phyloP scores from a whole-genome alignment of 441 rosid genomes.

The Mallotus japonicus region DNA sequence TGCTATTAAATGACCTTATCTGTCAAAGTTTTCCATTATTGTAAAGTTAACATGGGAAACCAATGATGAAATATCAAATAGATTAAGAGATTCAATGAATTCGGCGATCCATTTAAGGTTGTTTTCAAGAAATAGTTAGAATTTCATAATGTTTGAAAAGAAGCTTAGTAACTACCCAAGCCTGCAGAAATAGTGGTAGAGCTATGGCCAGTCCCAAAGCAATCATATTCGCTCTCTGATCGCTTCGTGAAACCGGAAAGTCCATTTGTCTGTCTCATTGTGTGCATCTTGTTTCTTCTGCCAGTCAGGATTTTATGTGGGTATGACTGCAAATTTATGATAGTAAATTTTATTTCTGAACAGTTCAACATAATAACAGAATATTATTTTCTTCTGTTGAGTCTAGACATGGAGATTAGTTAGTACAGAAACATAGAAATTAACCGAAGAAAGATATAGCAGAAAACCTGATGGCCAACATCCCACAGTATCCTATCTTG shows the following conservation, averaged over 20 bases:
- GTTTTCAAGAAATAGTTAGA: too few species aligned
- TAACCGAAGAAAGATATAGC: neutral
- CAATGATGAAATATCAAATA: too few species aligned
- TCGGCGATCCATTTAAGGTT: neutral
- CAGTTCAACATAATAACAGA: neutral
- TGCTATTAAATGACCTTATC: too few species aligned
- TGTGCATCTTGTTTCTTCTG: slow-evolving; percentile 85
- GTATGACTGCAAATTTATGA: slow-evolving; percentile 49
- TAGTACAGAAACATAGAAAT: neutral
- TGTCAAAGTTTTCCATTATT: too few species aligned
- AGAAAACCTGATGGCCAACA: slow-evolving; percentile 87
- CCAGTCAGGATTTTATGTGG: slow-evolving; percentile 96
- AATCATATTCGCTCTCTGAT: slow-evolving; percentile 83
- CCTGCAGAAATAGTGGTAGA: slow-evolving; percentile 94
- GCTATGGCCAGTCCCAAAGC: slow-evolving; percentile 92
- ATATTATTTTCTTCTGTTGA: too few species aligned
- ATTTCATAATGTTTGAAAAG: neutral
- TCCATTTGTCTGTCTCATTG: slow-evolving; percentile 83
- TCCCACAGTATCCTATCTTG: slow-evolving; percentile 89
- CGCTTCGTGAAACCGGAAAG: slow-evolving; percentile 84
- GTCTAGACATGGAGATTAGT: neutral
- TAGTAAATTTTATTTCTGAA: slow-evolving; percentile 5
- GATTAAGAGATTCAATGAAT: neutral
- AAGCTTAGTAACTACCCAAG: slow-evolving; percentile 49
- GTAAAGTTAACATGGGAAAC: too few species aligned